Evolutionary conservation across 352 stramenopile genomes (phyloP).

Genomic region (Plasmopara viticola): DNA sequence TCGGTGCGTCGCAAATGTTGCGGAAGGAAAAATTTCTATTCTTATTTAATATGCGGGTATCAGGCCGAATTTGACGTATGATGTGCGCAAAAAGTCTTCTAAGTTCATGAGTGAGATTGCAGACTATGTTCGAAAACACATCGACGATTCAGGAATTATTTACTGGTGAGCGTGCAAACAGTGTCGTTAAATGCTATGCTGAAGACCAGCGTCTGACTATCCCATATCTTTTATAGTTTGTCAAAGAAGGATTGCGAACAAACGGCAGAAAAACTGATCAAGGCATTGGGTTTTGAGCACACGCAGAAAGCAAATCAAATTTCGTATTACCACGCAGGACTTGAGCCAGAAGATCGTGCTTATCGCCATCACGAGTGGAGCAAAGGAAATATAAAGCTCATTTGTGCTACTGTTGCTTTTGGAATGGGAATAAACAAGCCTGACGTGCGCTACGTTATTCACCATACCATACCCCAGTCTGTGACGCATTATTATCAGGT

Average conservation of each 20-base stretch:
- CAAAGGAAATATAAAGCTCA: conserved; percentile 87
- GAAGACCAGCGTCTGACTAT: no score
- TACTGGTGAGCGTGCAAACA: conserved; percentile 51
- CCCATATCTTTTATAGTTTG: conserved; percentile 30
- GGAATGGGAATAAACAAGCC: conserved; percentile 89
- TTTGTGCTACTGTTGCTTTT: conserved; percentile 84
- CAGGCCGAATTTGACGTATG: conserved; percentile 81
- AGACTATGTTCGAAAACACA: conserved; percentile 69
- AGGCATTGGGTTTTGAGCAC: conserved; percentile 65
- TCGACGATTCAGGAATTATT: conserved; percentile 86
- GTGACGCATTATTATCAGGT: conserved; percentile 89
- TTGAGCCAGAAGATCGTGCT: conserved; percentile 71
- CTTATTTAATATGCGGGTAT: conserved; percentile 8
- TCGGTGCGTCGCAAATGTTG: conserved; percentile 30
- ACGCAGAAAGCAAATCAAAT: conserved; percentile 65
- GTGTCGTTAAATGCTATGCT: no score
- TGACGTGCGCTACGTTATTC: conserved; percentile 85
- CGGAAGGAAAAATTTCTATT: background rate
- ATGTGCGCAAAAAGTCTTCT: conserved; percentile 69
- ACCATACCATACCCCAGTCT: conserved; percentile 83
- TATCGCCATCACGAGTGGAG: conserved; percentile 82
- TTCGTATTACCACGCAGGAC: conserved; percentile 76
- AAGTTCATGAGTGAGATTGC: conserved; percentile 82
- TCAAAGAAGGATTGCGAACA: conserved; percentile 87
- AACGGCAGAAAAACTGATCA: conserved; percentile 74